Conservation (phyloP, 768 basidiomycete genomes). For the Lentinula lateritia region DNA sequence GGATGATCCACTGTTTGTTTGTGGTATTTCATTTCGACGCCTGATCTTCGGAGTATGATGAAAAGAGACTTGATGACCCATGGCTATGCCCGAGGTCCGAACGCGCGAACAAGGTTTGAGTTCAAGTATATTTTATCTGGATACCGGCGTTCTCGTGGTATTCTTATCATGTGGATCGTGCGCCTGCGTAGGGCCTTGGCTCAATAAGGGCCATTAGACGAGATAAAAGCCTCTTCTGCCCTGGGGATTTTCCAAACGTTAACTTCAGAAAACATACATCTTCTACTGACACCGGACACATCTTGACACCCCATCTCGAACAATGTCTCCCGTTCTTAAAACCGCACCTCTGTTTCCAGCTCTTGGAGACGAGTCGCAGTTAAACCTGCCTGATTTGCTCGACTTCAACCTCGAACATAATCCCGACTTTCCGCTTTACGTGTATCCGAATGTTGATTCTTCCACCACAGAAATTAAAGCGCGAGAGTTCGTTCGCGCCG, state of each 20-base stretch:
- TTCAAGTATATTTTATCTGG: neutral
- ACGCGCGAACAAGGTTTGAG: neutral
- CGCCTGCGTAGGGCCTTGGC: neutral
- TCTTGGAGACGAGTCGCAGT: neutral
- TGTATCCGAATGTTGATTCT: constrained; percentile 19
- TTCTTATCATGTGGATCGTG: neutral
- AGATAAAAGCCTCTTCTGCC: neutral
- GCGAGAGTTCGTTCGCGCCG: constrained; percentile 22
- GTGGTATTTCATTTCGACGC: too few relatives aligned
- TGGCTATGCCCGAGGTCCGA: neutral
- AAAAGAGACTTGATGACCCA: too few relatives aligned
- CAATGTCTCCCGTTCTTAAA: neutral
- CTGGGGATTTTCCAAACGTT: neutral
- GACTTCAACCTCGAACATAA: constrained; percentile 32
- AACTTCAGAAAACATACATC: neutral
- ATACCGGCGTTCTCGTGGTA: neutral
- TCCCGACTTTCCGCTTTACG: constrained; percentile 22
- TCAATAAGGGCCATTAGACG: neutral
- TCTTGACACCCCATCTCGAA: neutral
- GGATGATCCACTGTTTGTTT: too few relatives aligned
- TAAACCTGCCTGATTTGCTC: constrained; percentile 24
- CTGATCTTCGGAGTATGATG: too few relatives aligned
- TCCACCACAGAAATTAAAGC: constrained; percentile 13
- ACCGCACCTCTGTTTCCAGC: neutral
- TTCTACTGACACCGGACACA: neutral